phyloP scores from a whole-genome alignment of 2,329 filamentous ascomycete genomes.

The Penicillium occitanis region DNA sequence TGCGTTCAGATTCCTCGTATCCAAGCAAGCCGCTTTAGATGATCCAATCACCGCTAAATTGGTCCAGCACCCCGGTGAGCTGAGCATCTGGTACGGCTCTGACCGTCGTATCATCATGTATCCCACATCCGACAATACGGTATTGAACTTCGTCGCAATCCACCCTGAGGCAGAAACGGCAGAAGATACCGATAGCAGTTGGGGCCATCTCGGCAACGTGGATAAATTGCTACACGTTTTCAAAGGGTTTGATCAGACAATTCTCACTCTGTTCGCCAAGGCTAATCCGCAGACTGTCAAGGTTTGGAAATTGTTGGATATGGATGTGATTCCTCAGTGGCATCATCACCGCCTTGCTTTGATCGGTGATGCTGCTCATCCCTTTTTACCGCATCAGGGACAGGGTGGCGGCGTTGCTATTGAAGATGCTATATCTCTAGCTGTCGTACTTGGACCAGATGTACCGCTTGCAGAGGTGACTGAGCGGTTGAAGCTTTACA shows the following conservation, averaged over 20 bases:
- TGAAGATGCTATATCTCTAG: constrained; percentile 63
- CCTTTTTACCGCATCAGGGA: constrained; percentile 60
- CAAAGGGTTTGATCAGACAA: constrained; percentile 41
- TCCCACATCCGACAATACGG: constrained; percentile 47
- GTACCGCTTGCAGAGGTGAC: neutral
- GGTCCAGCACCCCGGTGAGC: constrained; percentile 38
- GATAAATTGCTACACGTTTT: neutral
- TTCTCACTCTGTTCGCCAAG: constrained; percentile 40
- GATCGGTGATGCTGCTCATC: constrained; percentile 67
- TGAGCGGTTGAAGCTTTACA: constrained; percentile 40
- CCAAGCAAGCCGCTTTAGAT: constrained; percentile 43
- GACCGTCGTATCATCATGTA: constrained; percentile 52
- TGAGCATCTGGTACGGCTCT: constrained; percentile 46
- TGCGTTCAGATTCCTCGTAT: constrained; percentile 58
- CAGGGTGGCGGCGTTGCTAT: constrained; percentile 65
- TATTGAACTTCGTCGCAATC: constrained; percentile 55
- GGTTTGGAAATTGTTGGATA: constrained; percentile 63
- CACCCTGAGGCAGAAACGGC: constrained; percentile 50
- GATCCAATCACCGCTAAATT: constrained; percentile 43
- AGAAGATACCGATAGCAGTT: constrained; percentile 29
- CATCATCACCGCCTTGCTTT: constrained; percentile 55
- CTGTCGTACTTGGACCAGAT: constrained; percentile 55
- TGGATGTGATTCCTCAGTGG: constrained; percentile 60
- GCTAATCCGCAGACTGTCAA: constrained; percentile 50
- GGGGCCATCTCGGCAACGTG: constrained; percentile 25